Conservation (phyloP, 192 early-diverging fungal species). For the Diversispora epigaea region DNA sequence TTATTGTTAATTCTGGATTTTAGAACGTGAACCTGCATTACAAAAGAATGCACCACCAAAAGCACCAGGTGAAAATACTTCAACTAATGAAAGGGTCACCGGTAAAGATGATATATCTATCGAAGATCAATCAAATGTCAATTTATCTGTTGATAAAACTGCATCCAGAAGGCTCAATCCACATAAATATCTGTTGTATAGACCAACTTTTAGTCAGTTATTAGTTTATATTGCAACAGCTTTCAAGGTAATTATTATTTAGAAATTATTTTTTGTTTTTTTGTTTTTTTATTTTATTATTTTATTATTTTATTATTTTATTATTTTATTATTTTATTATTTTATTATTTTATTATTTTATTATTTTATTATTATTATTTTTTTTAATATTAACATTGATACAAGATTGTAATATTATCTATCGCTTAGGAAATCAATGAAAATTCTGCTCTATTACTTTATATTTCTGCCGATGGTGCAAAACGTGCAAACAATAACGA, state of each 20-base stretch:
- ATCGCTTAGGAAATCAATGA: constrained; percentile 74
- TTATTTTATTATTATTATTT: background rate
- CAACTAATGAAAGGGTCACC: constrained; percentile 8
- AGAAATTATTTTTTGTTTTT: too few species aligned
- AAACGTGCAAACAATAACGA: constrained; percentile 47
- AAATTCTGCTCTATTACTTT: constrained; percentile 82
- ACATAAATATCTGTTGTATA: constrained; percentile 93
- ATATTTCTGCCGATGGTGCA: constrained; percentile 86
- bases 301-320: background rate
- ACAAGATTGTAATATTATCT: background rate
- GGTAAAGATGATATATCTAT: constrained; percentile 11
- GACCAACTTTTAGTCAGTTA: constrained; percentile 87
- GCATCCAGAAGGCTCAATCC: constrained; percentile 45
- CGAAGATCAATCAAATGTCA: constrained; percentile 39
- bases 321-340: background rate
- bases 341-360: background rate
- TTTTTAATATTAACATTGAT: too few species aligned
- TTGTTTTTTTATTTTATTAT: too few species aligned
- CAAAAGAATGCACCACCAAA: constrained; percentile 36
- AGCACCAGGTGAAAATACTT: constrained; percentile 33
- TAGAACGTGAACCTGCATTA: constrained; percentile 59
- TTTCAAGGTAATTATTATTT: constrained; percentile 65
- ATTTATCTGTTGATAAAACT: constrained; percentile 37
- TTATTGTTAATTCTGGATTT: background rate
- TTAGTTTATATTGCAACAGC: constrained; percentile 90